phyloP scores from a whole-genome alignment of 2,329 filamentous ascomycete genomes.

The Stachybotrys echinatus region DNA sequence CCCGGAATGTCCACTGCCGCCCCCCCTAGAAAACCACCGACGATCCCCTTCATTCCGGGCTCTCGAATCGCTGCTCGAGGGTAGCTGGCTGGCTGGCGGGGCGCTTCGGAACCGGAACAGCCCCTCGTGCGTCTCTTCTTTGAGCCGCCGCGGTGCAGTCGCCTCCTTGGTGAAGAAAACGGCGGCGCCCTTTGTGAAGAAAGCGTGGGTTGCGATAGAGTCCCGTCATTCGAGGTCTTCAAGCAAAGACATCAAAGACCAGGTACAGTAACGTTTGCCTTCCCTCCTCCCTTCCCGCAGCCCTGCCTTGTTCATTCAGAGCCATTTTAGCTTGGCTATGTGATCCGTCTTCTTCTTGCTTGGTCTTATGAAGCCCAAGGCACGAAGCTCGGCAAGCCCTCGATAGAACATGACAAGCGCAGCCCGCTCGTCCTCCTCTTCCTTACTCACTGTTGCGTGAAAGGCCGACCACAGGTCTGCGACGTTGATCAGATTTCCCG shows the following conservation, averaged over 20 bases:
- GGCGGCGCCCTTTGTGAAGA: no score
- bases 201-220: no score
- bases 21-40: not conserved
- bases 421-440: constrained; percentile 42
- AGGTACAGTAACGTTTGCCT: no score
- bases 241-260: no score
- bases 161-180: no score
- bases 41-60: not conserved
- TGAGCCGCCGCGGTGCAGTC: no score
- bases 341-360: constrained; percentile 93
- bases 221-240: no score
- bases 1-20: not conserved
- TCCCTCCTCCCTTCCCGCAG: no score
- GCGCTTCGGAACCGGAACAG: no score
- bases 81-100: no score
- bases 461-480: constrained; percentile 78
- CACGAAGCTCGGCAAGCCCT: constrained; percentile 76
- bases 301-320: constrained; percentile 34
- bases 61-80: not conserved
- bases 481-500: constrained; percentile 70
- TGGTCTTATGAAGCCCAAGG: constrained; percentile 80
- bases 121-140: no score
- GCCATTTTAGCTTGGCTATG: constrained; percentile 81
- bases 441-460: constrained; percentile 51
- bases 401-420: constrained; percentile 77